A percentile compares a stretch with the other conserved stretches of the same genome.
phyloP scores from a whole-genome alignment of 495 filamentous ascomycete species.

The Bacidia gigantensis region DNA sequence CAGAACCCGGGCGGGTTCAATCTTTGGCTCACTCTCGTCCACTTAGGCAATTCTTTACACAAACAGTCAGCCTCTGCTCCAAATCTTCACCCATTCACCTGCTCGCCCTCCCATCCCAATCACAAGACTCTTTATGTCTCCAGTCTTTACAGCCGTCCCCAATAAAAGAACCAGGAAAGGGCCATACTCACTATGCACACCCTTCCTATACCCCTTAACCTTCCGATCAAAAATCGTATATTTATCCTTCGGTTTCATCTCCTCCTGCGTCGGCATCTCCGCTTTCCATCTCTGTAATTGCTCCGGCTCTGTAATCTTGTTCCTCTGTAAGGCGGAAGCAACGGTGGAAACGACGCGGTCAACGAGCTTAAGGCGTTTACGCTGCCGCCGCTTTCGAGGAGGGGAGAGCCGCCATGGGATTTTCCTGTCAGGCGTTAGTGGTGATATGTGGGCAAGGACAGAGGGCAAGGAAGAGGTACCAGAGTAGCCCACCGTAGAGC shows the following conservation, averaged over 20 bases:
- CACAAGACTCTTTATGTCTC: neutral
- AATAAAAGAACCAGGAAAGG: neutral
- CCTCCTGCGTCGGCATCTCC: slow-evolving; percentile 90
- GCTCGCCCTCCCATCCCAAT: neutral
- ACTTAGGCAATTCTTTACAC: slow-evolving; percentile 70
- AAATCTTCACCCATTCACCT: slow-evolving; percentile 1
- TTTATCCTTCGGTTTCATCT: slow-evolving; percentile 94
- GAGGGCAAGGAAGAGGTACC: slow-evolving; percentile 31
- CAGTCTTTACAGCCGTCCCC: neutral
- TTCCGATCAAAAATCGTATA: slow-evolving; percentile 97
- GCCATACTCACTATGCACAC: slow-evolving; percentile 76
- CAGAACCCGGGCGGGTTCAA: slow-evolving; percentile 90
- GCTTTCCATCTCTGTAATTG: slow-evolving; percentile 75
- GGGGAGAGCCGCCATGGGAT: slow-evolving; percentile 89
- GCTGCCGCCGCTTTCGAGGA: slow-evolving; percentile 80
- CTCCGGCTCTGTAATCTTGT: slow-evolving; percentile 48
- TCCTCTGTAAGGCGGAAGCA: slow-evolving; percentile 57
- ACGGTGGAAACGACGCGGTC: slow-evolving; percentile 70
- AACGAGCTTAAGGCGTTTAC: slow-evolving; percentile 70
- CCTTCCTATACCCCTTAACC: slow-evolving; percentile 88
- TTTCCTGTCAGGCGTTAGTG: slow-evolving; percentile 51
- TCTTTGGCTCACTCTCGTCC: slow-evolving; percentile 86
- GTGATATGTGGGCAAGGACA: neutral
- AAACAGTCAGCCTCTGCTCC: neutral
- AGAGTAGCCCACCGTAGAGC: slow-evolving; percentile 69